These are phyloP conservation scores for Spergularia marina DNA, from an alignment of 148 eudicot genomes.

Conservation along the genomic window DNA sequence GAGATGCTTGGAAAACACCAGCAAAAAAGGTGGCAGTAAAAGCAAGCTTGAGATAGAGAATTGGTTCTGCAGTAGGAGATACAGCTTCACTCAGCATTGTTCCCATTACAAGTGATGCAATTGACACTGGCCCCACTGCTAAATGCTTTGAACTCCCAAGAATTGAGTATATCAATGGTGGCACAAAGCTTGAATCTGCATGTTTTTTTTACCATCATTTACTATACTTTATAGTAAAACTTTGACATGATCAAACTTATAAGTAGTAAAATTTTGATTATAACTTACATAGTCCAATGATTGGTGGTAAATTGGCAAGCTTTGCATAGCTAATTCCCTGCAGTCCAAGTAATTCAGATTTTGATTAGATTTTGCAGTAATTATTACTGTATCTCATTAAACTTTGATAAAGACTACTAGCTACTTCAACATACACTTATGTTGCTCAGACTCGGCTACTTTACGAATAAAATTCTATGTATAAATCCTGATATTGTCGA, in stretches of 20 bases:
- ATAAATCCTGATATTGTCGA: too few relatives aligned
- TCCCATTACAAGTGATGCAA: slow-evolving; percentile 83
- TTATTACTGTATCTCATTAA: background rate
- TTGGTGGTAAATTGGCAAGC: slow-evolving; percentile 95
- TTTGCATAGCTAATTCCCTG: slow-evolving; percentile 99
- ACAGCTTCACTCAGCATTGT: slow-evolving; percentile 72
- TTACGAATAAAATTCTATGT: too few relatives aligned
- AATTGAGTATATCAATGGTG: slow-evolving; percentile 83
- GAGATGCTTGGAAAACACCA: slow-evolving; percentile 77
- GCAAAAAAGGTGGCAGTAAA: slow-evolving; percentile 85
- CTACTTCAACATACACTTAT: too few relatives aligned
- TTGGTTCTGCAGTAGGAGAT: slow-evolving; percentile 53
- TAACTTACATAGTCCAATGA: slow-evolving; percentile 82
- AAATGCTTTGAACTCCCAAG: slow-evolving; percentile 88
- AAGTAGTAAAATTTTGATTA: background rate
- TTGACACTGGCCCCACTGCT: slow-evolving; percentile 96
- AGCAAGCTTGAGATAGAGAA: slow-evolving; percentile 72
- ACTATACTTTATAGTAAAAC: background rate
- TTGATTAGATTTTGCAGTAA: slow-evolving; percentile 8
- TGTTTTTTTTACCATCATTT: background rate
- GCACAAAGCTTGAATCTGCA: slow-evolving; percentile 92
- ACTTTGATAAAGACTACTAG: background rate
- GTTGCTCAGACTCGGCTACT: too few relatives aligned
- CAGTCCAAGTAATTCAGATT: slow-evolving; percentile 17
- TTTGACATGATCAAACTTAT: too few relatives aligned